Evolutionary conservation across 163 green algal species (phyloP).

Genomic region (Prototheca wickerhamii): DNA sequence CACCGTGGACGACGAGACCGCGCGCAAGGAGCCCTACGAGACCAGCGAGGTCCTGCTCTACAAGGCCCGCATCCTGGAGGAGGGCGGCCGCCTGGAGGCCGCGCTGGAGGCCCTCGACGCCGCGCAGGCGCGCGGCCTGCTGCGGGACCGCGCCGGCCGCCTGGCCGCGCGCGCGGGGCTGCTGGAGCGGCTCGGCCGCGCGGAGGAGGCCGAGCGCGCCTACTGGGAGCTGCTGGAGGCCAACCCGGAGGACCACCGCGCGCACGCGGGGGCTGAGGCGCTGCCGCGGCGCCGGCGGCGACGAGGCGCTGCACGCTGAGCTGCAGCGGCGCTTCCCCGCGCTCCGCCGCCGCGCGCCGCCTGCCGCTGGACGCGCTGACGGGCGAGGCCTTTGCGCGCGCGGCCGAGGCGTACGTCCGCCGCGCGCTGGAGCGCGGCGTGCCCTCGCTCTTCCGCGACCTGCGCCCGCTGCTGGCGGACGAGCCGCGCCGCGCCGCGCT

Average conservation of each 20-base stretch:
- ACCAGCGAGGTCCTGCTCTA: constrained; percentile 93
- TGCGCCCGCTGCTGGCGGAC: constrained; percentile 22
- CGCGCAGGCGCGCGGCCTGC: constrained; percentile 35
- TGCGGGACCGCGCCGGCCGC: constrained; percentile 67
- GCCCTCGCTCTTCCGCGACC: constrained; percentile 79
- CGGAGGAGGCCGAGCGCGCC: constrained; percentile 45
- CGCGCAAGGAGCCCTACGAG: constrained; percentile 76
- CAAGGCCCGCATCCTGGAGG: constrained; percentile 55
- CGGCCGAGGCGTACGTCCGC: constrained; percentile 61
- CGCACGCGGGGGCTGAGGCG: constrained; percentile 71
- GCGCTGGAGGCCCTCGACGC: constrained; percentile 35
- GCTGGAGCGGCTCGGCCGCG: constrained; percentile 41
- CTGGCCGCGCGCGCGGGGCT: constrained; percentile 55
- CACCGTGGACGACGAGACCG: constrained; percentile 24
- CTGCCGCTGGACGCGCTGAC: constrained; percentile 86
- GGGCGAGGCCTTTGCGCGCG: constrained; percentile 60
- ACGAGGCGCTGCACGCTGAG: constrained; percentile 76
- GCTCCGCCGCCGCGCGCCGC: constrained; percentile 50
- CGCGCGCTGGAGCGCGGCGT: constrained; percentile 73
- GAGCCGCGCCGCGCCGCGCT: constrained; percentile 34
- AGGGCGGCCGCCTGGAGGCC: constrained; percentile 27
- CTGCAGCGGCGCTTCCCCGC: constrained; percentile 56
- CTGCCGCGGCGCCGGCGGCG: too few species aligned
- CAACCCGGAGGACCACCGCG: constrained; percentile 85
- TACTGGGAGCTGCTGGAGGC: constrained; percentile 66